phyloP scores from a whole-genome alignment of 2,329 filamentous ascomycete species.

The Metarhizium album region DNA sequence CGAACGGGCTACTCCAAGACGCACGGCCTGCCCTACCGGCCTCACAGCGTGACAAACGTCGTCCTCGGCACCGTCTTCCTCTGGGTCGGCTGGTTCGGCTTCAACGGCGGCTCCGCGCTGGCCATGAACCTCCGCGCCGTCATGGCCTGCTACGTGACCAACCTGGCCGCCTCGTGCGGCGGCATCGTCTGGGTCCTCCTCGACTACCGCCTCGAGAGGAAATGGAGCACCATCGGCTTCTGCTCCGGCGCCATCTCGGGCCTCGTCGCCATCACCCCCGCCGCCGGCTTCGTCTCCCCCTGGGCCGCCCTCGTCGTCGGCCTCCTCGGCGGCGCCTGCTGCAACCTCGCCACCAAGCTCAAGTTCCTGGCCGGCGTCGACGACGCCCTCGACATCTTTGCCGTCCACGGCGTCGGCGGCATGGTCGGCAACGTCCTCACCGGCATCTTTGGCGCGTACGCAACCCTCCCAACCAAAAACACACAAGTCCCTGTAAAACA shows the following conservation, averaged over 20 bases:
- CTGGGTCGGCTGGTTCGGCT: constrained; percentile 95
- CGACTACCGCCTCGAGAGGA: constrained; percentile 83
- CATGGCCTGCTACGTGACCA: constrained; percentile 83
- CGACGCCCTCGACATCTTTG: constrained; percentile 83
- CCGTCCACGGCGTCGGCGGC: constrained; percentile 77
- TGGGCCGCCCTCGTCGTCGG: constrained; percentile 50
- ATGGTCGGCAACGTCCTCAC: constrained; percentile 73
- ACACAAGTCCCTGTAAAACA: no score
- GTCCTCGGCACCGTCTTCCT: constrained; percentile 65
- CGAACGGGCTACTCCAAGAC: constrained; percentile 51
- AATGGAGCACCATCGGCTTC: constrained; percentile 91
- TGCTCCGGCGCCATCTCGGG: constrained; percentile 82
- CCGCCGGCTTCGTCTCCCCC: constrained; percentile 67
- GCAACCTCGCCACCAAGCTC: constrained; percentile 83
- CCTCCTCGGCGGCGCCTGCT: constrained; percentile 50
- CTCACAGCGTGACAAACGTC: constrained; percentile 65
- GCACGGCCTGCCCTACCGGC: constrained; percentile 53
- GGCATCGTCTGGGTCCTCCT: constrained; percentile 77
- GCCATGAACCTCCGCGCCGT: constrained; percentile 75
- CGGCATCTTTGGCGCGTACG: constrained; percentile 62
- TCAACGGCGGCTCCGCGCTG: constrained; percentile 80
- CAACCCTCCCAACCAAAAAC: constrained; percentile 26
- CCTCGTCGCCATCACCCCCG: constrained; percentile 78
- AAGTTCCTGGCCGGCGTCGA: constrained; percentile 65
- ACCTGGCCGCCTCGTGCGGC: constrained; percentile 71